Conservation (phyloP, 179 eudicot species). For the Monotropa hypopitys region DNA sequence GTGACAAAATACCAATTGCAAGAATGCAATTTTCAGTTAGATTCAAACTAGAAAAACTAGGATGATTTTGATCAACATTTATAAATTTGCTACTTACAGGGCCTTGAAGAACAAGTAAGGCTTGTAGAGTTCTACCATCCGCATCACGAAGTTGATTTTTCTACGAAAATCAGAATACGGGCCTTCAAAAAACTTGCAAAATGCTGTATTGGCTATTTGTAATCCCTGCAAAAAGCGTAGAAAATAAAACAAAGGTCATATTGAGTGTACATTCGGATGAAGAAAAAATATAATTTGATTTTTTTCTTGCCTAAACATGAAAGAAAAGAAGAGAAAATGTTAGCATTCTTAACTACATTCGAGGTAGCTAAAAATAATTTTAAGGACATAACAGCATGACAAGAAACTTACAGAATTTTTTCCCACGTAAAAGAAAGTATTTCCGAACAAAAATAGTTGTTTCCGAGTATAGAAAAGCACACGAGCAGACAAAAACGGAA, state of each 20-base stretch:
- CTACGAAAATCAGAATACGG: slow-evolving; percentile 28
- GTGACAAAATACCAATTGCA: neutral
- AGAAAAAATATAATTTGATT: neutral
- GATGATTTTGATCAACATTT: neutral
- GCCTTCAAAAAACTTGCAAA: slow-evolving; percentile 46
- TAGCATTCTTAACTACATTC: no score
- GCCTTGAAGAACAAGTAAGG: slow-evolving; percentile 87
- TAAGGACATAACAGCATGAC: no score
- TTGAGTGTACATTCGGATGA: no score
- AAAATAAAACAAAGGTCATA: neutral
- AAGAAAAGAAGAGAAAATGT: no score
- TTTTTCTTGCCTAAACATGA: no score
- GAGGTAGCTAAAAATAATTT: no score
- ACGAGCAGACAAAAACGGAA: no score
- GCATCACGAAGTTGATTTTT: slow-evolving; percentile 42
- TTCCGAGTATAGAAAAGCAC: no score
- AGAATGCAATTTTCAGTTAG: neutral
- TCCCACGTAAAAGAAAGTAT: no score
- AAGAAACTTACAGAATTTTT: no score
- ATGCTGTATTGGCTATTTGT: slow-evolving; percentile 32
- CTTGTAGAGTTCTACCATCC: slow-evolving; percentile 48
- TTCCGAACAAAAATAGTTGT: no score
- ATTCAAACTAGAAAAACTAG: neutral
- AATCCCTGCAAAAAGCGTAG: slow-evolving; percentile 26
- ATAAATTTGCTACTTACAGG: slow-evolving; percentile 30